Evolutionary conservation across 2,329 filamentous ascomycete species (phyloP), one percentile per base, ranked within the genome.

Genomic region (Aspergillus sp.): DNA sequence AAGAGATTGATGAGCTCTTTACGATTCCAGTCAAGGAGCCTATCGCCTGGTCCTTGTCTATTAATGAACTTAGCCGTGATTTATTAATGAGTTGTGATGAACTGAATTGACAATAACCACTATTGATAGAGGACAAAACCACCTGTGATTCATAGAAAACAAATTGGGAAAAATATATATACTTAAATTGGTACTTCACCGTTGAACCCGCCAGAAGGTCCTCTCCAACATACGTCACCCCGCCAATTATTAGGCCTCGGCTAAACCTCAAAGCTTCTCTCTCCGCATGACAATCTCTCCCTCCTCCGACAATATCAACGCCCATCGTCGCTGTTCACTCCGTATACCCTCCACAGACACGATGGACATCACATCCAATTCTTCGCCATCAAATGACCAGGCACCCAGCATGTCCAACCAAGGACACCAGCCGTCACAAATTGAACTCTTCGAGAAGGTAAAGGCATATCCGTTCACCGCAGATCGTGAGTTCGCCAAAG

Each of bases 401-500:
- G 6, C 35, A 38, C 11, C 30, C 10, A 19, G 7, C 38, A n/a
- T 33, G 20, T 16, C 40, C n/a, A 45, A 16, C 30, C 30, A 22
- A 4, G 40, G 14, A 24, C 26, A 46, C 3, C 50, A 42, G 24
- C 30, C 47, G 11, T 45, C 51, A 41, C 47, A 57, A 20, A 26
- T 35, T 8, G 53, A 56, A 22, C 44, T 65, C 35, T 76, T 72
- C 48, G 59, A 68, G 38, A 52, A 51, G 43, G 52, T 79, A 19
- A 65, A 65, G 9, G 51, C 63, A 14, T 78, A 79, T 53, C 59
- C 68, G 17, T 79, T 77, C 55, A 50, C 55, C 17, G 51, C 65
- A 7, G 76, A 79, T 53, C 51, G 57, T 1, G 75, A 79, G 54
- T 79, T 78, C 57, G 74, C 72, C 52, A 68, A 67, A 44, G 76